These are phyloP conservation scores for Ceratobasidium theobromae DNA, from an alignment of 1,284 basidiomycete species.

Conservation along the genomic window DNA sequence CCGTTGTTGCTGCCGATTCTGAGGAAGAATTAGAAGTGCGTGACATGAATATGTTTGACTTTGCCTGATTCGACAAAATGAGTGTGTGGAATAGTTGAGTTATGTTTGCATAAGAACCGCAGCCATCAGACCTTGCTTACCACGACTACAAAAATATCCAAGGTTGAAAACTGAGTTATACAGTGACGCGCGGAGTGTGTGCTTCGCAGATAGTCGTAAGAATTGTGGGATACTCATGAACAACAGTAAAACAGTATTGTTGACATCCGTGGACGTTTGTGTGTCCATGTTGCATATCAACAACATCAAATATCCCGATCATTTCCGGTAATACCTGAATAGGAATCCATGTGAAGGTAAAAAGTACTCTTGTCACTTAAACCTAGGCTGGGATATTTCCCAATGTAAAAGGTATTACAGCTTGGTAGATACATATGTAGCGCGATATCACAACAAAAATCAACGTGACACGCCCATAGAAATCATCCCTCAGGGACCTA, in stretches of 20 bases:
- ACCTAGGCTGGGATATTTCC: too few relatives aligned
- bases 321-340: not conserved
- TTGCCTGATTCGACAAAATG: constrained; percentile 21
- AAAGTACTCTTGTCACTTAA: too few relatives aligned
- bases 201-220: too few relatives aligned
- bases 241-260: not conserved
- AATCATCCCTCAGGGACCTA: too few relatives aligned
- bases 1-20: not conserved
- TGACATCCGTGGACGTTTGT: not conserved
- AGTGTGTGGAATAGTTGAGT: constrained; percentile 15
- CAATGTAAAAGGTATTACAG: too few relatives aligned
- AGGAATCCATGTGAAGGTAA: not conserved
- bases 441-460: too few relatives aligned
- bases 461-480: too few relatives aligned
- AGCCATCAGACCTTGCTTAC: not conserved
- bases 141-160: not conserved
- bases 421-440: too few relatives aligned
- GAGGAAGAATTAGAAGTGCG: not conserved
- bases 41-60: not conserved
- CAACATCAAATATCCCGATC: not conserved
- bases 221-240: not conserved
- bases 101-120: not conserved
- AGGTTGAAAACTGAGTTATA: too few relatives aligned
- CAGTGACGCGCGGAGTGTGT: too few relatives aligned
- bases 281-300: not conserved